A percentile compares a stretch with the other conserved stretches of the same genome.
Evolutionary conservation across 1,284 basidiomycete species (phyloP).

Genomic region (Fomitopsis schrenkii): DNA sequence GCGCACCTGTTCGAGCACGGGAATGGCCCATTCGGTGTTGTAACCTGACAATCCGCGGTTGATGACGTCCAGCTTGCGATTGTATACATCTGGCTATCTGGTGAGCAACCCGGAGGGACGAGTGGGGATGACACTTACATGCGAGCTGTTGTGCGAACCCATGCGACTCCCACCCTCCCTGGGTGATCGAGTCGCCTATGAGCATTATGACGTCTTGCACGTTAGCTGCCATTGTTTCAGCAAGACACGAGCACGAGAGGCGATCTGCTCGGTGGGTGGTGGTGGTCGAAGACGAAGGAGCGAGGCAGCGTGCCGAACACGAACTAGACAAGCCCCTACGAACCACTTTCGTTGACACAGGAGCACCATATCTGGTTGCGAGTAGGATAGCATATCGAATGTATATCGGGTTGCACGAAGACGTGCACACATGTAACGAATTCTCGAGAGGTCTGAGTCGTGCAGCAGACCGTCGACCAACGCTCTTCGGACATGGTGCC

Average conservation of each 20-base stretch:
- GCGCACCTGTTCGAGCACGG: slow-evolving; percentile 70
- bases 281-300: not conserved
- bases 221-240: slow-evolving; percentile 45
- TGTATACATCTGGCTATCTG: slow-evolving; percentile 57
- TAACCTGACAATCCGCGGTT: slow-evolving; percentile 82
- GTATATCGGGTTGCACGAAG: too few species aligned
- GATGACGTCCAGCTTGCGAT: slow-evolving; percentile 75
- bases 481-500: too few species aligned
- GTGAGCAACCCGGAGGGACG: not conserved
- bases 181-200: slow-evolving; percentile 76
- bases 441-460: too few species aligned
- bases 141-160: slow-evolving; percentile 63
- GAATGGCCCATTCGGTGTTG: slow-evolving; percentile 80
- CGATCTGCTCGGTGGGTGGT: not conserved
- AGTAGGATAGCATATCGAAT: too few species aligned
- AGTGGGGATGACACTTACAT: slow-evolving; percentile 37
- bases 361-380: too few species aligned
- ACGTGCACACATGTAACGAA: too few species aligned
- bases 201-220: slow-evolving; percentile 65
- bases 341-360: too few species aligned
- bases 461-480: too few species aligned
- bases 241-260: not conserved
- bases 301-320: not conserved
- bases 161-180: slow-evolving; percentile 52
- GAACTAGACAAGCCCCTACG: too few species aligned